A percentile compares a stretch with the other conserved stretches of the same genome.
Evolutionary conservation across 148 eudicot species (phyloP).

Genomic region (Chenopodium album): DNA sequence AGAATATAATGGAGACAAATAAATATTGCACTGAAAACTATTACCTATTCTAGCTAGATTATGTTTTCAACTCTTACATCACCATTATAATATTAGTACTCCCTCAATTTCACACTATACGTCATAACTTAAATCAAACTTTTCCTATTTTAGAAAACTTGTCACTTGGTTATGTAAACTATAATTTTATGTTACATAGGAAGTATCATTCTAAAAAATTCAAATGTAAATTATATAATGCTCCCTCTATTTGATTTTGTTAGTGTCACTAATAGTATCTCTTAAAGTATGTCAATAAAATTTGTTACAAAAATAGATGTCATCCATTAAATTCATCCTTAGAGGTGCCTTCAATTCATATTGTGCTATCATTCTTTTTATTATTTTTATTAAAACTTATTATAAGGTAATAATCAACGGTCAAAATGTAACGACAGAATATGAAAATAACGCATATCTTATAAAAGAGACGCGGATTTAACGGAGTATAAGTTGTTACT

Average conservation of each 20-base stretch:
- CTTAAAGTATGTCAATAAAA: not conserved
- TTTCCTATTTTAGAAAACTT: no score
- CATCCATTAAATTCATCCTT: not conserved
- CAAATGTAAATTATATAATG: not conserved
- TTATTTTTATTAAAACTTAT: no score
- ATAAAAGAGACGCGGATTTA: not conserved
- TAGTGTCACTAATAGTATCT: no score
- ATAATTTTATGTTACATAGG: no score
- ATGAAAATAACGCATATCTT: not conserved
- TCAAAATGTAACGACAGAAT: not conserved
- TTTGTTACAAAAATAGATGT: not conserved
- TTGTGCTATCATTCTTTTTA: no score
- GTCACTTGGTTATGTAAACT: no score
- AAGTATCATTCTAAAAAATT: no score
- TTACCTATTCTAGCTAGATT: not conserved
- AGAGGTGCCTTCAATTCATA: not conserved
- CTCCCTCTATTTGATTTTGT: no score
- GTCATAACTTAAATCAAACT: not conserved
- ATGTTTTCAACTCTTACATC: not conserved
- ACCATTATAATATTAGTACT: not conserved
- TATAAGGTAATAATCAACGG: not conserved
- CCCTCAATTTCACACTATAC: not conserved
- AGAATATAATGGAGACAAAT: constrained; percentile 7
- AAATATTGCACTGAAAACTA: constrained; percentile 16
- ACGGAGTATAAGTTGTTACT: not conserved